Conservation (phyloP, 1,284 basidiomycete species). For the Wallemia mellicola region DNA sequence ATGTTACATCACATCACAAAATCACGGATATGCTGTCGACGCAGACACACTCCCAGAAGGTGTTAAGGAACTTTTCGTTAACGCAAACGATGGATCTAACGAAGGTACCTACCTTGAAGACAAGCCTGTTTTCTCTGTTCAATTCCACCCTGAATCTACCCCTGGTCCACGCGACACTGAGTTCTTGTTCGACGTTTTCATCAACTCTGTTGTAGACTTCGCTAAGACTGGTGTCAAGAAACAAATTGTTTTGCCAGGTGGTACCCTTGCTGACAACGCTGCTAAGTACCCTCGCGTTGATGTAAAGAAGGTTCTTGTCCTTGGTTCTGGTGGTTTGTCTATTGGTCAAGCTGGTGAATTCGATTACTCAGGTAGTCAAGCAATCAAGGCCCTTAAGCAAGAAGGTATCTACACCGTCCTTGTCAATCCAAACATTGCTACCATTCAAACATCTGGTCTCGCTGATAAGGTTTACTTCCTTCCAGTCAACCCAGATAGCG, state of each 20-base stretch:
- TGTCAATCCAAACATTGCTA: constrained; percentile 98
- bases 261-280: constrained; percentile 53
- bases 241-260: constrained; percentile 64
- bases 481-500: constrained; percentile 89
- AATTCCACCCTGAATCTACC: constrained; percentile 96
- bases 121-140: constrained; percentile 86
- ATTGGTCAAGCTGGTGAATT: constrained; percentile 98
- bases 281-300: constrained; percentile 36
- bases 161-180: constrained; percentile 97
- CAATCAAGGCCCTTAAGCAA: constrained; percentile 94
- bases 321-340: constrained; percentile 89
- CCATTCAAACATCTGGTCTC: constrained; percentile 88
- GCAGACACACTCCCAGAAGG: constrained; percentile 41
- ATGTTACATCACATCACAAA: constrained; percentile 97
- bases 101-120: constrained; percentile 79
- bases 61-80: constrained; percentile 83
- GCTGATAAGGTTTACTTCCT: constrained; percentile 99
- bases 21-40: constrained; percentile 94
- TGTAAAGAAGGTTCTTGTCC: constrained; percentile 78
- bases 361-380: constrained; percentile 95
- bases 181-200: constrained; percentile 94
- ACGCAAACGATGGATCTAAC: constrained; percentile 91
- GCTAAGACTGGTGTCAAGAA: constrained; percentile 32
- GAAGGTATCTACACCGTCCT: constrained; percentile 97
- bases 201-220: constrained; percentile 55